Base-by-base conservation (phyloP, 768 basidiomycete species). In the Vishniacozyma victoriae region DNA sequence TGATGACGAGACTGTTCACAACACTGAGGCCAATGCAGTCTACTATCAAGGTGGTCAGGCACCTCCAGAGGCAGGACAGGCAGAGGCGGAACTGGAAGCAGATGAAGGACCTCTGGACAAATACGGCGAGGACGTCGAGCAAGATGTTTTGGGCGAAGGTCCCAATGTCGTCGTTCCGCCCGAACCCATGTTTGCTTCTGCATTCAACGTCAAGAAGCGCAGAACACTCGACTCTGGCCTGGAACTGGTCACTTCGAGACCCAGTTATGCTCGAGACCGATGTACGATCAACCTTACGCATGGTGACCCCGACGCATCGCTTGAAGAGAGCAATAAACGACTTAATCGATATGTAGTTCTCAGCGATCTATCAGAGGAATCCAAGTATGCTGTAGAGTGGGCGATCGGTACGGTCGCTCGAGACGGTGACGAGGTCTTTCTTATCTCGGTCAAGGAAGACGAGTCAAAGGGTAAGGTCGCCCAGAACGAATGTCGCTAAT, bases 371-470 rank as follows among this genome's bases (percentile, higher is more conserved):
- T 89, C 86, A 52, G 88, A 95, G 57, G 93, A 99, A 74, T 85
- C 83, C 71, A 78, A 85, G 26, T 99, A 92, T 71, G 95, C 95
- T 0, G 81, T 97, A 5, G 92, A 97, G 71, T 99, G 93, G 95
- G 89, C 87, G 9, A 92, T 97, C 46, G 93, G 92, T 2, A 96
- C 93, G 0, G 93, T 96, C 2, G 75, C 95, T 52, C 76, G 91
- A 53, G 91, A 96, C 72, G 93, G 93, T 2, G 95, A 99, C 62
- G 87, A 92, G 72, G 75, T 83, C 74, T 77, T 92, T 51, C 78
- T 97, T 50, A 86, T 95, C 0, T 89, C 84, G 2, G 85, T 96
- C 1, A 82, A 87, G 41, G 95, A 99, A 72, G 92, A 88, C 57
- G 95, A 97, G 57, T 76, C 76, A 37, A n/a, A n/a, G n/a, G 76